These are phyloP conservation scores for Paramyrothecium roridum DNA, from an alignment of 2,329 filamentous ascomycete species.

Conservation along the genomic window DNA sequence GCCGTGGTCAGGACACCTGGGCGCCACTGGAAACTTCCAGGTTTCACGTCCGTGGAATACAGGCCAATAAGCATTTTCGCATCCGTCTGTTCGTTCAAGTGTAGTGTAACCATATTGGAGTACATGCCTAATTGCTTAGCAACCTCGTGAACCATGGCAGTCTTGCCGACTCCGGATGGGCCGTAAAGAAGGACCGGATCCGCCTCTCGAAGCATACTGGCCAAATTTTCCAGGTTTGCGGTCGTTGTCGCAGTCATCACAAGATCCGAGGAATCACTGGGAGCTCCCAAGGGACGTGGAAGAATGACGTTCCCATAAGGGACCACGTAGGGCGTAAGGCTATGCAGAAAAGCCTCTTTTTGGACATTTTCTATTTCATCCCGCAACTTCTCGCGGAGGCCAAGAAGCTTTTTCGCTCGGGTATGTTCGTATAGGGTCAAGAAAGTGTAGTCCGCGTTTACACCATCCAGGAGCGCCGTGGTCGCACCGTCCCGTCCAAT, in stretches of 20 bases:
- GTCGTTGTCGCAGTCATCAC: constrained; percentile 71
- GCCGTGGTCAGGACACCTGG: constrained; percentile 92
- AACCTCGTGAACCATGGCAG: constrained; percentile 76
- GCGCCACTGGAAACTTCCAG: constrained; percentile 88
- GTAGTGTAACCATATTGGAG: constrained; percentile 83
- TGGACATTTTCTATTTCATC: constrained; percentile 8
- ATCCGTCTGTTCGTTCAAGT: constrained; percentile 97
- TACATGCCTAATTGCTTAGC: constrained; percentile 77
- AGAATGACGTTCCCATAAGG: constrained; percentile 66
- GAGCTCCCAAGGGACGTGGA: constrained; percentile 54
- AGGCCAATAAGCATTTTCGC: constrained; percentile 94
- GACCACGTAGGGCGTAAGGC: constrained; percentile 58
- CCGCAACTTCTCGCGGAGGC: constrained; percentile 35
- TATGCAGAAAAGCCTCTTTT: constrained; percentile 23
- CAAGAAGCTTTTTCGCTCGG: constrained; percentile 43
- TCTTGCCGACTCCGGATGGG: constrained; percentile 85
- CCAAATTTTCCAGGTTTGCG: constrained; percentile 68
- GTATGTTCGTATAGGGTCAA: constrained; percentile 56
- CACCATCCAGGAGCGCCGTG: constrained; percentile 71
- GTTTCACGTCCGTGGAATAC: constrained; percentile 84
- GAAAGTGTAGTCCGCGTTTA: constrained; percentile 75
- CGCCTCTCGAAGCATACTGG: constrained; percentile 60
- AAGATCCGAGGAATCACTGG: constrained; percentile 45
- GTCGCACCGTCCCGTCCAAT: constrained; percentile 60
- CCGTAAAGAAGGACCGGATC: constrained; percentile 80